Base-by-base conservation (phyloP, 139 green algal genomes). In the Picocystis salinarum region DNA sequence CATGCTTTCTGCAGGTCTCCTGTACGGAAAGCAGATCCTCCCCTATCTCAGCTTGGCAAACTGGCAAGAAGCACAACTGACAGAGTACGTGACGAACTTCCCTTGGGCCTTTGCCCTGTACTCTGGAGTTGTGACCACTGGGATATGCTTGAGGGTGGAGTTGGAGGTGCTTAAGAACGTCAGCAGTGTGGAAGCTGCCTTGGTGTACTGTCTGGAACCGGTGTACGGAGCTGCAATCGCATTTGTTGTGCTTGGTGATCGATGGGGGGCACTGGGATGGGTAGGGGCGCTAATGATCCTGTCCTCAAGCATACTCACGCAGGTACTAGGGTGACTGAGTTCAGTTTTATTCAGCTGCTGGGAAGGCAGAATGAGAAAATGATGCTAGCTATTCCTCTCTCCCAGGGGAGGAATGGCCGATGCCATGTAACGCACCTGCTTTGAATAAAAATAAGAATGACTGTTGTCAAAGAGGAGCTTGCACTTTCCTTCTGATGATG, bases 121-220 rank as follows among this genome's bases (percentile, higher is more conserved):
- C 53, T 72, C 61, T 26, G 70, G 70, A 33, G n/a, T 73, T 7
- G 28, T 55, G 12, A 68, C 70, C 18, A 79, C 70, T 4, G 62
- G 59, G 0, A 45, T 67, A 12, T 64, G 45, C 12, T 53, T 74
- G 5, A 70, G 48, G 31, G 42, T 67, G 17, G 62, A 72, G 23
- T 36, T 56, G 5, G 54, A 62, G 39, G n/a, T n/a, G n/a, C 28
- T 73, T 20, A 40, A 45, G 9, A 41, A 62, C 20, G 51, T 73
- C n/a, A 49, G 45, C 10, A 53, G 68, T 12, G 25, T 55, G 22
- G 18, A 66, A 25, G 71, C 71, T 1, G 69, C 69, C 17, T 31
- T 81, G 12, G 67, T 77, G 11, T 81, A 81, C 60, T 64, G 59
- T 0, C 23, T 61, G 6, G 71, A 81, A 55, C 68, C 68, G 18